These are phyloP conservation scores for Kappamyces sp. DNA, from an alignment of 192 early-diverging fungal species.

Conservation along the genomic window DNA sequence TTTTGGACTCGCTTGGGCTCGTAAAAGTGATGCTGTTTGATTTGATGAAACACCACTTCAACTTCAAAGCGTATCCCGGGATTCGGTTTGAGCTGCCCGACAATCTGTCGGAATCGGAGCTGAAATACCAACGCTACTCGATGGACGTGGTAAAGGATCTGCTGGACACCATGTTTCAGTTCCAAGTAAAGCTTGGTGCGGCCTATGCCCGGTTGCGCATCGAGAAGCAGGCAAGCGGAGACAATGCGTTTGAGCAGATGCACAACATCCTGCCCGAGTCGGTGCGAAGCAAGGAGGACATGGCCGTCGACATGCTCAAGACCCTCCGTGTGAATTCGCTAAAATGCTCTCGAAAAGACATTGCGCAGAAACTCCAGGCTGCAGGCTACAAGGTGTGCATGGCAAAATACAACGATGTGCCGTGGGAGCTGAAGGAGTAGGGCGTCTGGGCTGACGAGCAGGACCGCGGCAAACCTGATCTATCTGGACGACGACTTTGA, in stretches of 20 bases:
- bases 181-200: slow-evolving; percentile 41
- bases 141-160: slow-evolving; percentile 37
- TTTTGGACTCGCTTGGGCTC: slow-evolving; percentile 43
- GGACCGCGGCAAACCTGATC: slow-evolving; percentile 24
- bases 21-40: slow-evolving; percentile 49
- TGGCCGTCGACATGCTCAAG: slow-evolving; percentile 64
- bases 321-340: slow-evolving; percentile 79
- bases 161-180: slow-evolving; percentile 24
- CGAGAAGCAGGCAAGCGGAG: slow-evolving; percentile 37
- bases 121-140: slow-evolving; percentile 9
- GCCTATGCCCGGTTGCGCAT: slow-evolving; percentile 49
- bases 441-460: background rate
- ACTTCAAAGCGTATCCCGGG: slow-evolving; percentile 37
- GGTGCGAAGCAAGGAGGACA: slow-evolving; percentile 41
- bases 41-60: slow-evolving; percentile 52
- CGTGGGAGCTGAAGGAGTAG: slow-evolving; percentile 7
- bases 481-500: slow-evolving; percentile 38
- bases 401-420: slow-evolving; percentile 1
- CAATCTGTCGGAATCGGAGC: background rate
- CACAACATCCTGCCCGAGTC: slow-evolving; percentile 44
- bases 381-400: slow-evolving; percentile 23
- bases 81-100: slow-evolving; percentile 24
- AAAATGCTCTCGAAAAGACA: slow-evolving; percentile 56
- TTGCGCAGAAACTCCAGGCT: slow-evolving; percentile 49
- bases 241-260: slow-evolving; percentile 35